phyloP scores from a whole-genome alignment of 257 asterid species.

The Plantago major region DNA sequence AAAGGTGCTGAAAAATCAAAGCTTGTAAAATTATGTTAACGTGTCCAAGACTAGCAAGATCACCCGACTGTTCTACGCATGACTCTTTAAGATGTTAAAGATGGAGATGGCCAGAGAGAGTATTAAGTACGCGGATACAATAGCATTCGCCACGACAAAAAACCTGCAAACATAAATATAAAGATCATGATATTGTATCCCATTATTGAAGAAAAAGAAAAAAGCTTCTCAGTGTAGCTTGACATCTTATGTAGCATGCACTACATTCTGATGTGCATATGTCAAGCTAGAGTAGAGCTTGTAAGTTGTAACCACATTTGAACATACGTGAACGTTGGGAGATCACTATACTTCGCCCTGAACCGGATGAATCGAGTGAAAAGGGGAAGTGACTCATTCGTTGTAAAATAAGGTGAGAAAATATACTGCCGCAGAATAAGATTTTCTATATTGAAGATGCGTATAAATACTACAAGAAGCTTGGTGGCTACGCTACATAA shows the following conservation, averaged over 20 bases:
- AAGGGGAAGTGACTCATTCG: constrained; percentile 37
- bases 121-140: constrained; percentile 57
- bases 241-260: not conserved
- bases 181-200: too few relatives aligned
- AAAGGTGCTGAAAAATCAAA: too few relatives aligned
- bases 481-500: too few relatives aligned
- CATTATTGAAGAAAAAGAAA: too few relatives aligned
- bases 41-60: constrained; percentile 53
- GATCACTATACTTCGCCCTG: constrained; percentile 46
- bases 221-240: not conserved
- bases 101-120: constrained; percentile 65
- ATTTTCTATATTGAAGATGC: too few relatives aligned
- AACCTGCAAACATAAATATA: constrained; percentile 38
- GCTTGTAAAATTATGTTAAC: constrained; percentile 26
- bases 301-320: too few relatives aligned
- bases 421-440: too few relatives aligned
- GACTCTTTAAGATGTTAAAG: constrained; percentile 46
- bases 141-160: constrained; percentile 66
- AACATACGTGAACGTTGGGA: constrained; percentile 67
- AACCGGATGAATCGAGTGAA: constrained; percentile 48
- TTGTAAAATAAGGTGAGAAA: too few relatives aligned
- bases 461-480: too few relatives aligned
- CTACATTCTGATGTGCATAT: too few relatives aligned
- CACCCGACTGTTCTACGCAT: constrained; percentile 29
- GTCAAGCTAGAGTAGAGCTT: too few relatives aligned